Evolutionary conservation across 768 basidiomycete genomes (phyloP), one percentile per base, ranked within the genome.

Genomic region (Trametes punicea): DNA sequence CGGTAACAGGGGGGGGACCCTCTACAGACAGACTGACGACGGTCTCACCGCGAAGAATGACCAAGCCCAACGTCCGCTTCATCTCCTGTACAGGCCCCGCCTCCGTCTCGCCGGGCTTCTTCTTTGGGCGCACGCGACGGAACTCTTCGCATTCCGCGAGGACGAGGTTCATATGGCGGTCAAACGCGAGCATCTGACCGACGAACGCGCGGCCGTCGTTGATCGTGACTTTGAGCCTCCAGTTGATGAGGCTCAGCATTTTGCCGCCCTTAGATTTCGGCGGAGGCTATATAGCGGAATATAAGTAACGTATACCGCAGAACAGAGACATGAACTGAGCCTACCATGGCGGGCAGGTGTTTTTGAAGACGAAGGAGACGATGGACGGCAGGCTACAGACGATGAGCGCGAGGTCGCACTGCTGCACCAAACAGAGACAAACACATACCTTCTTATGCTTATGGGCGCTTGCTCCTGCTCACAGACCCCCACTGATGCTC

Each of bases 161-260:
- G 41, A 99, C 97, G 64, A 99, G 80, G 75, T 99, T 99, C 97
- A 98, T 99, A 74, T 99, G 97, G 68, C 91, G 88, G 77, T 99
- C 97, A 71, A 98, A 99, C 49, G 97, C 97, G 71, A 99, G 88
- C 92, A 98, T 97, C 76, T 98, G 97, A 38, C 97, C 97, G 42
- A 91, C 93, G 65, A 98, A 77, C 54, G 90, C 83, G 71, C 97
- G 90, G 57, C 94, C 94, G 73, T 99, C 97, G 85, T 88, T 97
- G 74, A 98, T 87, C 56, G 94, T 97, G 56, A 98, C 87, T 75
- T 90, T 95, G 63, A 99, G 82, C 73, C 96, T 81, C 90, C 96
- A 98, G 76, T 98, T 94, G 79, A 99, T 84, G 76, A 98, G 87
- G 71, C 87, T 75, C 71, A 96, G 87, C 93, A 99, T 97, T 81